Conservation (phyloP, 345 rosid species). For the Streptanthus diversifolius region DNA sequence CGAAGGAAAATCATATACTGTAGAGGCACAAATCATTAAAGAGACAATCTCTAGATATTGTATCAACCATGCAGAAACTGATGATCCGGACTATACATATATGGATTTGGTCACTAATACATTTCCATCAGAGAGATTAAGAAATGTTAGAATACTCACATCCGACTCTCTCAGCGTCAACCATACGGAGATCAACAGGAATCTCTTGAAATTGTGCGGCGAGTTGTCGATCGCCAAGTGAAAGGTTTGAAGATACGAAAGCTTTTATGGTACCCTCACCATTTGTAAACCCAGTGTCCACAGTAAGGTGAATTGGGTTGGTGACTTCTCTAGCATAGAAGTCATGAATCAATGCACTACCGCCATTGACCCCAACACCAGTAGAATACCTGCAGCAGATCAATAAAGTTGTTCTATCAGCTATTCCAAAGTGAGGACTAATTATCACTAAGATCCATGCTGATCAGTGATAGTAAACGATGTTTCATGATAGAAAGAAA, state of each 20-base stretch:
- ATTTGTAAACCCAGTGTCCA: conserved; percentile 75
- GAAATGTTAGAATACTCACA: conserved; percentile 46
- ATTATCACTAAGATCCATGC: neutral
- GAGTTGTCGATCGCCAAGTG: conserved; percentile 79
- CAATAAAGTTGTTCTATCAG: neutral
- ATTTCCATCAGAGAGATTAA: neutral
- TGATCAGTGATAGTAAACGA: neutral
- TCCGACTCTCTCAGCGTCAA: conserved; percentile 94
- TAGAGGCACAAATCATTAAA: neutral
- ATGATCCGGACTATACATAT: neutral
- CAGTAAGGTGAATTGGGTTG: conserved; percentile 85
- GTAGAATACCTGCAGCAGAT: conserved; percentile 75
- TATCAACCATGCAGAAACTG: neutral
- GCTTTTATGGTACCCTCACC: conserved; percentile 85
- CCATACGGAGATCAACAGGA: conserved; percentile 91
- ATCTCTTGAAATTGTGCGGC: conserved; percentile 97
- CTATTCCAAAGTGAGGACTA: neutral
- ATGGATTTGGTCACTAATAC: neutral
- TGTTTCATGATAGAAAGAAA: neutral
- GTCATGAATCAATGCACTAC: conserved; percentile 90
- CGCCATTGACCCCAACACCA: conserved; percentile 84
- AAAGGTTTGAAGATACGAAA: conserved; percentile 63
- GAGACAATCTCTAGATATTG: neutral
- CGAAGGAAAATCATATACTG: neutral
- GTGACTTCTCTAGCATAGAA: conserved; percentile 84